These are phyloP conservation scores for Solanum sitiens DNA, from an alignment of 257 asterid species.

Conservation along the genomic window DNA sequence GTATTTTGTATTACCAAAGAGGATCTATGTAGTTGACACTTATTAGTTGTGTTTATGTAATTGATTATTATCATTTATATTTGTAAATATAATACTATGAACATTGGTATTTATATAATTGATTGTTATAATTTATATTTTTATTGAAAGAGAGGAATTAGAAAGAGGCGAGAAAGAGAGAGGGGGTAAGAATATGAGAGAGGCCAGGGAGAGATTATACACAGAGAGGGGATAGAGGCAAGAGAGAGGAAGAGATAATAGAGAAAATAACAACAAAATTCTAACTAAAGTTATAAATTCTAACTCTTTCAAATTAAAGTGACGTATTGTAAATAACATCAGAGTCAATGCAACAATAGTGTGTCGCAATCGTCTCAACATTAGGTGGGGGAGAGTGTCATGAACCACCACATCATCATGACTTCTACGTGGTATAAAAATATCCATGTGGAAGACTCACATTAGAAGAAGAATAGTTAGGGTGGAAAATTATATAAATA, in stretches of 20 bases:
- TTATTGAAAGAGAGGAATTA: background rate
- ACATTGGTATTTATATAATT: background rate
- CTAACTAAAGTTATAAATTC: background rate
- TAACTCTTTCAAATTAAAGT: background rate
- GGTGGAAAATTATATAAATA: too few species aligned
- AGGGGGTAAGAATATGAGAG: background rate
- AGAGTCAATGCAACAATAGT: too few species aligned
- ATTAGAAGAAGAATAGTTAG: too few species aligned
- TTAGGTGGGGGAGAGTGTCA: too few species aligned
- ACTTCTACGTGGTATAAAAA: too few species aligned
- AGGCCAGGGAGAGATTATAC: background rate
- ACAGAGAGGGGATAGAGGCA: too few species aligned
- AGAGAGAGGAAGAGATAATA: background rate
- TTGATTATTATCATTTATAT: background rate
- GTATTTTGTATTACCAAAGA: background rate
- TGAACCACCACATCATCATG: too few species aligned
- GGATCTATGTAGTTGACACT: background rate
- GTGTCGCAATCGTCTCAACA: too few species aligned
- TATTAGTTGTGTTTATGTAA: too few species aligned
- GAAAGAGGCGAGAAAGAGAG: background rate
- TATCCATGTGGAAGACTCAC: too few species aligned
- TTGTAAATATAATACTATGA: background rate
- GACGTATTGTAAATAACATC: background rate
- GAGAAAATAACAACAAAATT: background rate
- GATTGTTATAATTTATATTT: background rate